Evolutionary conservation across 257 asterid genomes (phyloP), one percentile per base, ranked within the genome.

Genomic region (Rubia yunnanensis): DNA sequence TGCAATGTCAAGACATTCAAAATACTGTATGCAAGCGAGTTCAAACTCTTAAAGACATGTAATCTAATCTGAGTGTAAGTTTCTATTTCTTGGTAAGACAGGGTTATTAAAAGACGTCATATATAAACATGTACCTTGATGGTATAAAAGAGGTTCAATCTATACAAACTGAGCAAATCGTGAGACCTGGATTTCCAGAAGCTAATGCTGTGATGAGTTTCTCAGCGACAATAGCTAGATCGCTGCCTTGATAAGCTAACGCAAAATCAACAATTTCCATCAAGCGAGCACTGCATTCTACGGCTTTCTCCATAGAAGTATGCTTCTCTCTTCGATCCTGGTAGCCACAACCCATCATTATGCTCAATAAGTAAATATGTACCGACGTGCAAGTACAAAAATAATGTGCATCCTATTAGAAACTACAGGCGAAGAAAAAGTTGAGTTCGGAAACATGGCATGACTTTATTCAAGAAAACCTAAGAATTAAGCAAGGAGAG

Each of bases 261-360:
- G 84, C 76, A 73, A 77, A 84, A 74, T 81, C 77, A 68, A 80
- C 80, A 20, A 77, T 69, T 69, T 84, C 84, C 55, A 63, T 76
- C 69, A 85, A 63, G 82, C 78, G 78, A 71, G 78, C 82, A 71
- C 66, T 73, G 73, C 84, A 81, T 58, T 86, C 81, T 62, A 53
- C 71, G 49, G 89, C 88, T 80, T 81, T 83, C 76, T 82, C 82
- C 48, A 82, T 55, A 72, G 72, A 24, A 91, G 80, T 72, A 82
- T 70, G 64, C 70, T 74, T 79, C 83, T 77, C 75, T 91, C 98
- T 44, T 85, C 86, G 72, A 79, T 83, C 95, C 98, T 91, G 82
- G 67, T 60, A 76, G 77, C 59, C 70, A 72, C 58, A 75, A 38
- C 44, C 48, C 54, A 68, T 68, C 31, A 30, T 41, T 1, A 30